Conservation (phyloP, 2,329 filamentous ascomycete genomes). For the Diaporthe citri region DNA sequence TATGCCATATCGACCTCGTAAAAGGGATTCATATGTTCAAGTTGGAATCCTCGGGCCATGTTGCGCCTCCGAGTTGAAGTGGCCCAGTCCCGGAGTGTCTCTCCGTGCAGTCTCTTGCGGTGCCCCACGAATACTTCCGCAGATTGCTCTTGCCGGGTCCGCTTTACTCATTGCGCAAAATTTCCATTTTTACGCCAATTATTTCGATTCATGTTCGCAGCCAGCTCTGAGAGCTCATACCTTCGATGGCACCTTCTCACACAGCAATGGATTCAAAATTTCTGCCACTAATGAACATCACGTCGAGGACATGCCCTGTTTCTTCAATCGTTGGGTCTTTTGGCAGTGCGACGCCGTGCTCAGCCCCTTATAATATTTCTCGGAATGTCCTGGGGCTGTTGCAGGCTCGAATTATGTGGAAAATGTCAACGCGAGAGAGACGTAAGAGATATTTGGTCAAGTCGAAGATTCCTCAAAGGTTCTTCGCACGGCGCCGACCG, state of each 20-base stretch:
- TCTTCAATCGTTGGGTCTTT: neutral
- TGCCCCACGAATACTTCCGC: neutral
- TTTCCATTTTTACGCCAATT: neutral
- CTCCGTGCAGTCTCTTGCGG: neutral
- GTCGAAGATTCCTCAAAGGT: neutral
- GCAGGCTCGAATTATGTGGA: neutral
- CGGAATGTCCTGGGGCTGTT: neutral
- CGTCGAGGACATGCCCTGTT: neutral
- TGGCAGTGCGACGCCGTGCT: neutral
- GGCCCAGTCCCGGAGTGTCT: too few species aligned
- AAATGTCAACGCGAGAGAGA: neutral
- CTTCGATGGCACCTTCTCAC: neutral
- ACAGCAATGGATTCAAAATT: neutral
- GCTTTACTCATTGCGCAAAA: neutral
- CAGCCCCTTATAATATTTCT: neutral
- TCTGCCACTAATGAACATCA: neutral
- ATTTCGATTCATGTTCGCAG: neutral
- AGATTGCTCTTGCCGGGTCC: neutral
- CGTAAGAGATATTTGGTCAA: neutral
- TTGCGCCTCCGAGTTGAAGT: too few species aligned
- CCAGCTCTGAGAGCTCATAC: neutral
- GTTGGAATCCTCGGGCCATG: neutral
- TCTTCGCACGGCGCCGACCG: neutral
- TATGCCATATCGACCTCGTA: too few species aligned
- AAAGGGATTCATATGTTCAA: neutral